A percentile compares a stretch with the other conserved stretches of the same genome.
phyloP scores from a whole-genome alignment of 2,329 filamentous ascomycete species.

The Cladosporium sp. region DNA sequence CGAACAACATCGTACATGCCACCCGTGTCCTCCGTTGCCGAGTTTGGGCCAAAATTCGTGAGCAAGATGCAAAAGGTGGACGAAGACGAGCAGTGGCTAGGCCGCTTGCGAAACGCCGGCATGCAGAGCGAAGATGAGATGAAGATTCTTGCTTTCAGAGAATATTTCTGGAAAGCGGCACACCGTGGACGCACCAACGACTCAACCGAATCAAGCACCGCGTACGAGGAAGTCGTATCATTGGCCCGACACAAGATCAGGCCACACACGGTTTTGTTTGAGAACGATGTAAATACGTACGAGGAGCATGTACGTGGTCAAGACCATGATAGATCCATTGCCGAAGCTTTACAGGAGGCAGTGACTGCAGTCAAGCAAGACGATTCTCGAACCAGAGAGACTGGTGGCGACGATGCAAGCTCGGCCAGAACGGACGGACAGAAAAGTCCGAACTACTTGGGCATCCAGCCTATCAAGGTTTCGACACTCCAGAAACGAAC shows the following conservation, averaged over 20 bases:
- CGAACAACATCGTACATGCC: constrained; percentile 53
- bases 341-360: constrained; percentile 87
- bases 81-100: constrained; percentile 93
- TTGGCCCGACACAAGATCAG: constrained; percentile 75
- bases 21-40: constrained; percentile 59
- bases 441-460: constrained; percentile 6
- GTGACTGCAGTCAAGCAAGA: constrained; percentile 23
- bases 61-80: constrained; percentile 73
- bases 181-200: constrained; percentile 66
- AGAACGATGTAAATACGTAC: constrained; percentile 66
- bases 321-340: constrained; percentile 62
- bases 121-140: constrained; percentile 81
- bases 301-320: constrained; percentile 40
- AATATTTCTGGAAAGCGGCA: constrained; percentile 88
- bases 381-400: background rate
- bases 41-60: constrained; percentile 60
- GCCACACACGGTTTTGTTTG: constrained; percentile 89
- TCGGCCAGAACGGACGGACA: background rate
- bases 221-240: constrained; percentile 70
- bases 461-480: constrained; percentile 10
- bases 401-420: background rate
- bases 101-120: constrained; percentile 79
- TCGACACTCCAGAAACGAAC: constrained; percentile 27
- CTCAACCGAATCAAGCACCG: constrained; percentile 43
- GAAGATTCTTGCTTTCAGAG: constrained; percentile 80